Conservation (phyloP, 176 grass and related monocot genomes). For the Metroxylon sagu region DNA sequence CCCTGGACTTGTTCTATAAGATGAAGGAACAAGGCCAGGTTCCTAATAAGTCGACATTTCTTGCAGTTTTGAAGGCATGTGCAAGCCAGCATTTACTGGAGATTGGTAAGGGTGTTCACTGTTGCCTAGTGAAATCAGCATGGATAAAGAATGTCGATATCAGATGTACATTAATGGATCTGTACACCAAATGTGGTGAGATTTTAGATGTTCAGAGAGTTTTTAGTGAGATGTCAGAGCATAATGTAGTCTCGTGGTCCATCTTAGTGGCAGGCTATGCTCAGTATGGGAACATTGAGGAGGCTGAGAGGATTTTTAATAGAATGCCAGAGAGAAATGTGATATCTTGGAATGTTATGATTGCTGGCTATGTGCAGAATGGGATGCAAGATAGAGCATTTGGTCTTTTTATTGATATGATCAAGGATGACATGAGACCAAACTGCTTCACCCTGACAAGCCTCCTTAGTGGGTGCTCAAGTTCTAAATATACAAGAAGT, state of each 20-base stretch:
- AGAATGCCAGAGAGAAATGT: conserved; percentile 14
- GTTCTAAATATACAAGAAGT: neutral
- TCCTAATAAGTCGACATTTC: conserved; percentile 18
- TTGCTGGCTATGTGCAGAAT: conserved; percentile 13
- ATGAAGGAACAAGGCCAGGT: conserved; percentile 4
- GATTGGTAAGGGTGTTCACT: conserved; percentile 5
- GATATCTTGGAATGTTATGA: conserved; percentile 17
- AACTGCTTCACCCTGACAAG: conserved; percentile 19
- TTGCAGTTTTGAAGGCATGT: conserved; percentile 23
- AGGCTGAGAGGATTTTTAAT: conserved; percentile 16
- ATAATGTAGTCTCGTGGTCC: conserved; percentile 15
- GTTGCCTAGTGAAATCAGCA: conserved; percentile 10
- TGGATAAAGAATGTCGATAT: neutral
- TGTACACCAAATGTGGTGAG: conserved; percentile 13
- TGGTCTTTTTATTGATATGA: conserved; percentile 9
- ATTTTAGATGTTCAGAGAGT: conserved; percentile 1
- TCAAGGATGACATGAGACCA: conserved; percentile 5
- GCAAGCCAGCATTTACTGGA: conserved; percentile 2
- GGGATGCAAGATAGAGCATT: conserved; percentile 14
- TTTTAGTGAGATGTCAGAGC: conserved; percentile 12
- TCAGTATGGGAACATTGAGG: conserved; percentile 10
- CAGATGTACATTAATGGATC: conserved; percentile 12
- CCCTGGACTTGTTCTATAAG: conserved; percentile 4
- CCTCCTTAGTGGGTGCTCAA: conserved; percentile 19
- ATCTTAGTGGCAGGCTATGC: conserved; percentile 9